Evolutionary conservation across 139 green algal genomes (phyloP).

Genomic region (Chlamydomonas urium): DNA sequence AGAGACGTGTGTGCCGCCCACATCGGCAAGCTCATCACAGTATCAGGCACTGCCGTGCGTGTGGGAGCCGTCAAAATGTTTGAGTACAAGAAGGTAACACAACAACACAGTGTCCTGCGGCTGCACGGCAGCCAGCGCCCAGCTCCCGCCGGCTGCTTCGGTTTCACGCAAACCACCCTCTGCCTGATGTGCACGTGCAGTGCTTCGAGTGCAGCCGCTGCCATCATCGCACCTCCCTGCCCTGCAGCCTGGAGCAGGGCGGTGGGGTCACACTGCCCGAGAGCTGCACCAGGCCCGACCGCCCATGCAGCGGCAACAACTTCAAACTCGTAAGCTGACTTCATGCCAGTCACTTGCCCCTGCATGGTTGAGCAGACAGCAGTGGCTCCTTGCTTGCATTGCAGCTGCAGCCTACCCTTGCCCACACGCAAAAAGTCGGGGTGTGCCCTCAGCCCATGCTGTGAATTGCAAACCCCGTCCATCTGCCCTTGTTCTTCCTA

Average conservation of each 20-base stretch:
- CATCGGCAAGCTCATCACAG: conserved; percentile 55
- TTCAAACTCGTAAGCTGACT: conserved; percentile 48
- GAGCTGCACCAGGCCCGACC: conserved; percentile 12
- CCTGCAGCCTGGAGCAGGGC: conserved; percentile 29
- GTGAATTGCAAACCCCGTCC: no score
- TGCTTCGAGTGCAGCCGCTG: conserved; percentile 19
- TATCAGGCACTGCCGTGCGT: conserved; percentile 73
- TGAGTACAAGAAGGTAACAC: conserved; percentile 46
- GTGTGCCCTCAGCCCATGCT: no score
- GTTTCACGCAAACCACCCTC: no score
- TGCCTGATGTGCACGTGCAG: no score
- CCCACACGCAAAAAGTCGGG: no score
- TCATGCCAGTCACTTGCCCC: conserved; percentile 7
- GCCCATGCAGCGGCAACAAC: conserved; percentile 47
- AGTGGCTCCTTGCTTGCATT: no score
- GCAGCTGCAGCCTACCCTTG: no score
- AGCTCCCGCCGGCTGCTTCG: no score
- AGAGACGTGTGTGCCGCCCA: conserved; percentile 44
- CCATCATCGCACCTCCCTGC: conserved; percentile 7
- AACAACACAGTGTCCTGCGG: background rate
- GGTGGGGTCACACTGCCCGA: conserved; percentile 27
- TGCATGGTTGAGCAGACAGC: no score
- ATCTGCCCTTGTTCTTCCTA: no score
- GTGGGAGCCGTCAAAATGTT: conserved; percentile 68
- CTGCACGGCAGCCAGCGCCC: no score